Evolutionary conservation across 208 protist species (phyloP).

Genomic region (Leishmania aethiopica): DNA sequence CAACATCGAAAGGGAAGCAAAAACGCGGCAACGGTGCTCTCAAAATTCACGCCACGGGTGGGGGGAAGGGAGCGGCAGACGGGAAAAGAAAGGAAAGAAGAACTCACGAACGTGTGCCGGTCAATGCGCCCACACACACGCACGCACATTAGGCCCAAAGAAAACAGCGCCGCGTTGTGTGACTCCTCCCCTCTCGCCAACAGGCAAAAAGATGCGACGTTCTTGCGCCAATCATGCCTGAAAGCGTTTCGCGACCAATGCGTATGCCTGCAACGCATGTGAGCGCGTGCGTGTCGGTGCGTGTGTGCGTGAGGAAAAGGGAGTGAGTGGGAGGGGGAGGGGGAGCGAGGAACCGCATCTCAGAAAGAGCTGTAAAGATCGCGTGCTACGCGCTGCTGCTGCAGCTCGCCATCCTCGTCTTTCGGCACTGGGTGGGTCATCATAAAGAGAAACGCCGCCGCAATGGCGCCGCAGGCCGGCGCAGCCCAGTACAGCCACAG

Average conservation of each 20-base stretch:
- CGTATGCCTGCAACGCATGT: background rate
- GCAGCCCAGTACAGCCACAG: conserved; percentile 87
- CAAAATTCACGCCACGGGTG: background rate
- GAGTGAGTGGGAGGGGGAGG: background rate
- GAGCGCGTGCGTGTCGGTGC: background rate
- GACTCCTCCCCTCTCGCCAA: background rate
- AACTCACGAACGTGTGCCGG: background rate
- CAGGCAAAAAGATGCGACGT: background rate
- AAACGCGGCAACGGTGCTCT: background rate
- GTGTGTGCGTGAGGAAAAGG: background rate
- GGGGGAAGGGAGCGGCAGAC: background rate
- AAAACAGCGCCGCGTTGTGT: background rate
- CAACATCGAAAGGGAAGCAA: background rate
- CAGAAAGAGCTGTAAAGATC: conserved; percentile 44
- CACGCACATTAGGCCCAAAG: background rate
- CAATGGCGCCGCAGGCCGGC: conserved; percentile 61
- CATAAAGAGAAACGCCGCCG: conserved; percentile 71
- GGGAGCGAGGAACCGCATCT: conserved; percentile 1
- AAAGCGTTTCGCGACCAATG: background rate
- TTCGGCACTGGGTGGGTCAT: conserved; percentile 70
- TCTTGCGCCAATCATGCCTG: background rate
- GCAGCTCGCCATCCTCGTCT: conserved; percentile 54
- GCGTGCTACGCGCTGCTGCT: conserved; percentile 50
- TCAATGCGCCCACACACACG: background rate
- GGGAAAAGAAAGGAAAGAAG: background rate